Evolutionary conservation across 2,329 filamentous ascomycete species (phyloP), one percentile per base, ranked within the genome.

Genomic region (Arthrinium phaeospermum): DNA sequence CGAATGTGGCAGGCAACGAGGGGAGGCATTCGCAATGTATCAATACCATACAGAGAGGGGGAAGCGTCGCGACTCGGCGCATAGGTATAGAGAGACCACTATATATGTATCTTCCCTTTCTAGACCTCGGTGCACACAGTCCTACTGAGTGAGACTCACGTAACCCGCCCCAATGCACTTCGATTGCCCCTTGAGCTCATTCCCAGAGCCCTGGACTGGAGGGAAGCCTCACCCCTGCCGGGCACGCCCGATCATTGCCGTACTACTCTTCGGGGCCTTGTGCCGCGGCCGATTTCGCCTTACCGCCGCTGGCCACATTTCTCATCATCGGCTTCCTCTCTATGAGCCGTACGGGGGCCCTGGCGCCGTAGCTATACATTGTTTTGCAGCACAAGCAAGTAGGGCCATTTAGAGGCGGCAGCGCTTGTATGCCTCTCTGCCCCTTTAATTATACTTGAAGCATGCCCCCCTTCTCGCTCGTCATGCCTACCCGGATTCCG

Each of bases 31-130:
- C 44, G 44, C 37, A 70, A 70, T 71, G 69, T 68, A 46, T 46
- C 68, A 49, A 69, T 69, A 69, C 46, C 46, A 68, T 46, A 68
- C 67, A 69, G 53, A 30, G 8, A 22, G 8, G 57, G 57, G 46
- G 19, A 22, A 22, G n/a, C 30, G 57, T 19, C 57, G 57, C 34
- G 57, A 64, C 57, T 64, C 30, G 57, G 57, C 57, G 57, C 57
- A 64, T 41, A 41, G 16, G 16, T 22, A 47, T 49, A 49, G 46
- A 49, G n/a, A 49, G 19, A 49, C 46, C 7, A n/a, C 34, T 41
- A 64, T 64, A 14, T 41, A 64, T 64, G 53, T 41, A 64, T 41
- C 19, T 49, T 37, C 10, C 34, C 12, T 64, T 41, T n/a, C 34
- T 6, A n/a, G 57, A 12, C 57, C 22, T 41, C 34, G 10, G 13